Conservation (phyloP, 139 green algal genomes). For the Chlorella sp. region DNA sequence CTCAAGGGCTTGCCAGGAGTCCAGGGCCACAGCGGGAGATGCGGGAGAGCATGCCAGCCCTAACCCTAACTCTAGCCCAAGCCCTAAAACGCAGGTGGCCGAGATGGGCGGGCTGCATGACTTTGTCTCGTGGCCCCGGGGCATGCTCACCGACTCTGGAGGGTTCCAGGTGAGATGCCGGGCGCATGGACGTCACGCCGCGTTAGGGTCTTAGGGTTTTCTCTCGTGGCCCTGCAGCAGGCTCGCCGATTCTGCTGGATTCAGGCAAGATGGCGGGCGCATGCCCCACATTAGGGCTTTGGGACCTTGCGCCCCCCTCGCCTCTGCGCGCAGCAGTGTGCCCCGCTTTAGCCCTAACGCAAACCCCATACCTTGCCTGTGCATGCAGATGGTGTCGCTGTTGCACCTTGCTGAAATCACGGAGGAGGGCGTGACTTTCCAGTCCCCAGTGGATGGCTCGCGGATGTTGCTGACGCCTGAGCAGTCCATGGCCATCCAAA, state of each 20-base stretch:
- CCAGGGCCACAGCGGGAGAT: too few species aligned
- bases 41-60: too few species aligned
- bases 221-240: too few species aligned
- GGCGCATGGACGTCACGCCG: too few species aligned
- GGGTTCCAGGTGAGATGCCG: conserved; percentile 54
- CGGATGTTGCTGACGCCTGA: conserved; percentile 93
- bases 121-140: conserved; percentile 84
- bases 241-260: too few species aligned
- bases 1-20: too few species aligned
- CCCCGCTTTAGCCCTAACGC: background rate
- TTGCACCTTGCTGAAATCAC: conserved; percentile 88
- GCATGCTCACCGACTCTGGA: conserved; percentile 63
- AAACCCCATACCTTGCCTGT: background rate
- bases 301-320: too few species aligned
- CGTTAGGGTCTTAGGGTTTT: too few species aligned
- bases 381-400: conserved; percentile 77
- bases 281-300: too few species aligned
- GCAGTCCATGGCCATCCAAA: conserved; percentile 87
- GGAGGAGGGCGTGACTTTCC: conserved; percentile 86
- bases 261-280: background rate
- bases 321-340: too few species aligned
- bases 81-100: conserved; percentile 62
- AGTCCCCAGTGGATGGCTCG: conserved; percentile 74
- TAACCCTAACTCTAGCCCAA: too few species aligned
- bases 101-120: conserved; percentile 80